Percentiles rank a stretch among this genome's conserved stretches.
These are phyloP conservation scores for Fusarium drepaniforme DNA, from an alignment of 2,329 filamentous ascomycete species.

Conservation along the genomic window DNA sequence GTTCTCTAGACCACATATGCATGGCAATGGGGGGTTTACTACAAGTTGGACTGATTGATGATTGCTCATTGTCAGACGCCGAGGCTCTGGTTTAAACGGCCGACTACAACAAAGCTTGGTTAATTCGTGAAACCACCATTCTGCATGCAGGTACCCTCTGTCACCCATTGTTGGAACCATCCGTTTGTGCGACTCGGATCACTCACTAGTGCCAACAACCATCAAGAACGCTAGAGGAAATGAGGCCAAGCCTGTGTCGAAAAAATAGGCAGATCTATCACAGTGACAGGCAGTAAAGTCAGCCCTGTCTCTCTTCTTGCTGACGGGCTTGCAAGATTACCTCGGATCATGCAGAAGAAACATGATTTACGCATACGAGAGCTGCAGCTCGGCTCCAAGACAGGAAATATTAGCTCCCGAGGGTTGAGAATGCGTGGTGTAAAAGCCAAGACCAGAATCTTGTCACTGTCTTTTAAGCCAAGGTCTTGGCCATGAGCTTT, in stretches of 20 bases:
- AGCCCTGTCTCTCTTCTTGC: conserved; percentile 8
- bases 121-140: neutral
- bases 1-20: neutral
- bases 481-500: conserved; percentile 8
- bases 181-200: neutral
- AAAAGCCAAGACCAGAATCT: neutral
- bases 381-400: conserved; percentile 9
- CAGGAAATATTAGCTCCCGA: neutral
- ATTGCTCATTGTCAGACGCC: neutral
- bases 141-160: neutral
- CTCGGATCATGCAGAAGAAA: conserved; percentile 9
- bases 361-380: conserved; percentile 17
- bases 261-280: neutral
- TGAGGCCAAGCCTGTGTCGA: neutral
- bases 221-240: neutral
- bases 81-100: neutral
- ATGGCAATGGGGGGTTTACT: neutral
- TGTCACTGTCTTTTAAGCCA: neutral
- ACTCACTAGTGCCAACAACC: neutral
- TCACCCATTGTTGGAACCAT: neutral
- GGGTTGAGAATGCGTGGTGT: conserved; percentile 1
- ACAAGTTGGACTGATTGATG: neutral
- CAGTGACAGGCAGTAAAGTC: neutral
- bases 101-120: neutral
- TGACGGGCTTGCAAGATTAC: conserved; percentile 24